Conservation (phyloP, 352 stramenopile genomes). For the Pythium myriotylum region DNA sequence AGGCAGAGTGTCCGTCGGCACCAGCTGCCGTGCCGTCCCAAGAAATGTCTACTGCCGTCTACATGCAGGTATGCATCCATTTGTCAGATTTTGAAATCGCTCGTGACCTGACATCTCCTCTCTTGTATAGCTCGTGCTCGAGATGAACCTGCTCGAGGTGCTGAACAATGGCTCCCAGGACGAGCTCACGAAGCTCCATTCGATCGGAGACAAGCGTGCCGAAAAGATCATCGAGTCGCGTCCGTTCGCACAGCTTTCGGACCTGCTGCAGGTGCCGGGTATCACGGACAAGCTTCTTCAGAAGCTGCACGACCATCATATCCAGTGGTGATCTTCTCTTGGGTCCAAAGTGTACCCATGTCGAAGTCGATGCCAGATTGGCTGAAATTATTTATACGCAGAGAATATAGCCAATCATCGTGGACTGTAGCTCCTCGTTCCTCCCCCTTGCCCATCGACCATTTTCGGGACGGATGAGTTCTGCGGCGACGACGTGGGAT, state of each 20-base stretch:
- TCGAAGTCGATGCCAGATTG: conserved; percentile 14
- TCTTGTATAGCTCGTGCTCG: conserved; percentile 34
- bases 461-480: not conserved
- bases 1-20: conserved; percentile 28
- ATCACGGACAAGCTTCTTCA: conserved; percentile 50
- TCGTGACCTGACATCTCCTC: not conserved
- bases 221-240: conserved; percentile 43
- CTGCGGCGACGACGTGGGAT: conserved; percentile 33
- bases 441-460: not conserved
- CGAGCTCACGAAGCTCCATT: conserved; percentile 47
- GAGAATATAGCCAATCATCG: conserved; percentile 33
- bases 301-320: conserved; percentile 45
- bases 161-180: conserved; percentile 46
- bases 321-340: conserved; percentile 29
- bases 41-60: conserved; percentile 39
- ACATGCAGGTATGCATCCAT: conserved; percentile 23
- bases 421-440: not conserved
- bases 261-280: conserved; percentile 44
- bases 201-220: conserved; percentile 58
- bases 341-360: conserved; percentile 23
- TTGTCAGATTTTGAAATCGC: not conserved
- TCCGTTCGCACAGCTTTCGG: conserved; percentile 47
- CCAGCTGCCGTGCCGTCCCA: conserved; percentile 34
- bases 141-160: conserved; percentile 51
- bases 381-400: conserved; percentile 33